Base-by-base conservation (phyloP, 2,329 filamentous ascomycete genomes). In the Apiospora koreana region DNA sequence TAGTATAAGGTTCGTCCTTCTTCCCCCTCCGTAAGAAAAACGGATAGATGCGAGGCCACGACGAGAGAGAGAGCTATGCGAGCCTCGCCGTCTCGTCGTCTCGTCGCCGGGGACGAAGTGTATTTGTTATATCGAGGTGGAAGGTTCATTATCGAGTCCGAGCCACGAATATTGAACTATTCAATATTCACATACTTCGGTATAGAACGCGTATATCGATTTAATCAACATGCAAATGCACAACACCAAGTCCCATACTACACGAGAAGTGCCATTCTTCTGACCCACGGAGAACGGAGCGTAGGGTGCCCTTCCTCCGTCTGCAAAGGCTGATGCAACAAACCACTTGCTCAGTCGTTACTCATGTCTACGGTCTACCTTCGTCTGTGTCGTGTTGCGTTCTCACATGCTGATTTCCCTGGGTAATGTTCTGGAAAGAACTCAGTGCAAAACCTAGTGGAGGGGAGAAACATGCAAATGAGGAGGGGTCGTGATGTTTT, bases 241-340 rank as follows among this genome's bases (percentile, higher is more conserved):
- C n/a, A n/a, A n/a, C n/a, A n/a, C n/a, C n/a, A n/a, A 58, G 50
- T 58, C 31, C 31, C 54, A 62, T 62, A 28, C 31, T 62, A 62
- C 50, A 58, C 28, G 28, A 58, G 28, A 58, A 58, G 50, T 28
- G 50, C 50, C 28, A 28, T 58, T 62, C 54, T 38, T 62, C 54
- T 31, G 31, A 31, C 31, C 54, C n/a, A 62, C 54, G 54, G 54
- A 35, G 10, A 31, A 58, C 50, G 18, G 25, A 16, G 31, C 28
- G 31, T 31, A 7, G 16, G 41, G 48, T 18, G 48, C 9, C 14
- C 5, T 42, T 54, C 50, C 50, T n/a, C 31, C 50, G 31, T 62
- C 50, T 25, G 31, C 28, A 18, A 62, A n/a, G 28, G 7, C 7
- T 25, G 25, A 35, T 21, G 50, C 50, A 7, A 21, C 28, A n/a